phyloP scores from a whole-genome alignment of 805 yeast genomes.

The Wickerhamia fluorescens region DNA sequence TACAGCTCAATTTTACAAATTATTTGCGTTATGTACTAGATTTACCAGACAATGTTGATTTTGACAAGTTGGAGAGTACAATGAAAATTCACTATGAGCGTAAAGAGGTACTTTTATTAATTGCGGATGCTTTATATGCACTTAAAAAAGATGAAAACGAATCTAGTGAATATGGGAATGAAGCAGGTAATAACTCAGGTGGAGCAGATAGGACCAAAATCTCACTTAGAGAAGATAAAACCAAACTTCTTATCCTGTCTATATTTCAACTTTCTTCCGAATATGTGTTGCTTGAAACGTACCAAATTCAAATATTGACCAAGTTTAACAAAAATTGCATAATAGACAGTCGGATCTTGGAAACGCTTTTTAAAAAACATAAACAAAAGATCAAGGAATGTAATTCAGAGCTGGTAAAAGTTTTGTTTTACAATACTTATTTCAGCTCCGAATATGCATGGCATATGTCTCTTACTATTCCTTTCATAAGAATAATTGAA shows the following conservation, averaged over 20 bases:
- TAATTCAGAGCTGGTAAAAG: slow-evolving; percentile 20
- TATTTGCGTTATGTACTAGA: slow-evolving; percentile 27
- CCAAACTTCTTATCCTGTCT: slow-evolving; percentile 16
- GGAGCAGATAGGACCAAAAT: slow-evolving; percentile 1
- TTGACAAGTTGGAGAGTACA: slow-evolving; percentile 14
- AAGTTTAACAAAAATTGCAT: slow-evolving; percentile 27
- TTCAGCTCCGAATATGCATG: slow-evolving; percentile 31
- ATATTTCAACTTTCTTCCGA: slow-evolving; percentile 32
- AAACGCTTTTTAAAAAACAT: slow-evolving; percentile 17
- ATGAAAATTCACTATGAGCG: slow-evolving; percentile 28
- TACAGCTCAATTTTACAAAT: slow-evolving; percentile 32
- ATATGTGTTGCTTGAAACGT: slow-evolving; percentile 32
- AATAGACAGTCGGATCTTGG: slow-evolving; percentile 19
- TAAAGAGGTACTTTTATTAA: slow-evolving; percentile 18
- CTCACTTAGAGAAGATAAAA: slow-evolving; percentile 7
- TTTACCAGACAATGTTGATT: slow-evolving; percentile 17
- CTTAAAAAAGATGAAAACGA: slow-evolving; percentile 24
- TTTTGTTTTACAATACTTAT: slow-evolving; percentile 25
- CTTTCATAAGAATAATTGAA: slow-evolving; percentile 32
- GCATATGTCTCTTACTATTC: slow-evolving; percentile 29
- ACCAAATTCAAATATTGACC: slow-evolving; percentile 28
- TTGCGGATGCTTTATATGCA: slow-evolving; percentile 19
- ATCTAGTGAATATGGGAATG: slow-evolving; percentile 16
- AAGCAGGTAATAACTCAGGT: slow-evolving; percentile 7
- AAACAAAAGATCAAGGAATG: slow-evolving; percentile 9